phyloP scores from a whole-genome alignment of 768 basidiomycete genomes.

The Mycena maculata region DNA sequence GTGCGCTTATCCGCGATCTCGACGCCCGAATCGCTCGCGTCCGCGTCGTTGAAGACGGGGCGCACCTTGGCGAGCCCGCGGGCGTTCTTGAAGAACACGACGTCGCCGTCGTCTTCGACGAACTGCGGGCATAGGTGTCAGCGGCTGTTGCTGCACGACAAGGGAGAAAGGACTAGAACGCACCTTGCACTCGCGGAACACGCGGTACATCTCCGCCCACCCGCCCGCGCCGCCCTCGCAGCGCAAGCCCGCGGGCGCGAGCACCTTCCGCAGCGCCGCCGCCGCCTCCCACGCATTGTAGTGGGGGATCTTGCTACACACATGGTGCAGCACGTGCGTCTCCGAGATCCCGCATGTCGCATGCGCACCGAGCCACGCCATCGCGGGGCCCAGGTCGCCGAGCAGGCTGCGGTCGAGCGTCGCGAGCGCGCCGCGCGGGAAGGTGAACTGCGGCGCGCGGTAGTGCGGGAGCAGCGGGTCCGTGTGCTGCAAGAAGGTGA shows the following conservation, averaged over 20 bases:
- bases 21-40: constrained; percentile 64
- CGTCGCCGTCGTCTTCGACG: constrained; percentile 93
- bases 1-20: constrained; percentile 42
- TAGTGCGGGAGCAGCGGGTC: constrained; percentile 53
- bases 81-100: constrained; percentile 93
- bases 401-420: constrained; percentile 55
- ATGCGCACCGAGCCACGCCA: constrained; percentile 87
- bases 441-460: constrained; percentile 50
- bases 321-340: constrained; percentile 93
- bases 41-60: constrained; percentile 69
- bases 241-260: constrained; percentile 69
- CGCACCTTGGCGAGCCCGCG: constrained; percentile 78
- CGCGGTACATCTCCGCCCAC: constrained; percentile 84
- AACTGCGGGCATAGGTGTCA: constrained; percentile 55
- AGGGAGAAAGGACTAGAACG: background rate
- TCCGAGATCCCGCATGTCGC: constrained; percentile 92
- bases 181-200: constrained; percentile 83
- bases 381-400: constrained; percentile 80
- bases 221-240: constrained; percentile 79
- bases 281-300: constrained; percentile 96
- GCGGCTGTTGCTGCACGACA: background rate
- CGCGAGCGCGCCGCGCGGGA: constrained; percentile 53
- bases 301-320: constrained; percentile 96
- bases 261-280: constrained; percentile 81
- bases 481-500: constrained; percentile 56